Evolutionary conservation across 139 green algal species (phyloP), one percentile per base, ranked within the genome.

Genomic region (Micromonas pusilla): DNA sequence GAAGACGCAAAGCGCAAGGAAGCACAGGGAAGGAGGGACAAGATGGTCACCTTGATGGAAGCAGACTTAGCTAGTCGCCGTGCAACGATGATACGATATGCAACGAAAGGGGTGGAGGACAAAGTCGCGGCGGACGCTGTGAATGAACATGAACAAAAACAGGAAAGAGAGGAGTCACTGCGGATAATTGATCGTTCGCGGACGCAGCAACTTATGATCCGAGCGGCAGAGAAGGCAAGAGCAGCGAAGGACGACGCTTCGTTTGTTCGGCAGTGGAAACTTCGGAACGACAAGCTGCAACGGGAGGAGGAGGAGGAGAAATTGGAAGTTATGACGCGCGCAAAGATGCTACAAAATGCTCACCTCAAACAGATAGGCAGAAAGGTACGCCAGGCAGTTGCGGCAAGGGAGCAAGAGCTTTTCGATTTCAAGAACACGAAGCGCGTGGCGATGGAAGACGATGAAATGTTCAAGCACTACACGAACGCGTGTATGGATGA

Each of bases 391-490:
- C 38, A 52, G 28, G 30, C n/a, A n/a, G 13, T 52, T 5, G 66
- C 66, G 19, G 66, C 13, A 6, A 9, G 20, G 26, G 28, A n/a
- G 31, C 28, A 21, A n/a, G 31, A 45, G 26, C 66, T 73, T 9
- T 6, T 23, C 20, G 66, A 45, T 4, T 28, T n/a, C 20, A 9
- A 23, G 32, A n/a, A 6, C 5, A 25, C 66, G 28, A n/a, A 20
- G 32, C n/a, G 30, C 13, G 13, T 23, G 5, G 20, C 45, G 32
- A n/a, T 20, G n/a, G 66, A 73, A n/a, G 66, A 73, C 20, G 66
- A 73, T 6, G 20, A 30, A n/a, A 45, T 73, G 66, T 73, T 73
- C 33, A n/a, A 73, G 5, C 23, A 73, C 28, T 73, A 73, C 66
- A 21, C 66, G 32, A 45, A 52, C 23, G 66, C 23, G 19, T 39